phyloP scores from a whole-genome alignment of 1,284 basidiomycete species.

The Cryptococcus sp. region DNA sequence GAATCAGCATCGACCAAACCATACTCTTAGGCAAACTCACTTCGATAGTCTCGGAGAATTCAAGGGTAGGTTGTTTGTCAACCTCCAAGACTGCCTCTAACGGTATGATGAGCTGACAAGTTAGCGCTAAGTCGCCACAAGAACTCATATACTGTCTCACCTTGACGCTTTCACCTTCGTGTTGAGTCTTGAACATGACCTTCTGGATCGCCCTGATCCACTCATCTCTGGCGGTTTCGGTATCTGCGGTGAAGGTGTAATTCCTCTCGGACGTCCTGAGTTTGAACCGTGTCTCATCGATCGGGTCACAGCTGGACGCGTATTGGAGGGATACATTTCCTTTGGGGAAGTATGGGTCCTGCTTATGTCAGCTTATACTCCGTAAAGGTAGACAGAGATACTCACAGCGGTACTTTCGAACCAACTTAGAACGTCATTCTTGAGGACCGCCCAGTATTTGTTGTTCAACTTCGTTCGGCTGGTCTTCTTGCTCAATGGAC shows the following conservation, averaged over 20 bases:
- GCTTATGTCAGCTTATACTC: constrained; percentile 1
- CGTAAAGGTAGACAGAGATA: constrained; percentile 5
- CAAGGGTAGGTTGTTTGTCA: constrained; percentile 78
- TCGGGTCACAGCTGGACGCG: constrained; percentile 76
- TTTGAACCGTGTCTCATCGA: constrained; percentile 67
- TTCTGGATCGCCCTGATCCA: constrained; percentile 92
- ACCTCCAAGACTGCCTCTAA: constrained; percentile 84
- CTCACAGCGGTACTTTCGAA: constrained; percentile 83
- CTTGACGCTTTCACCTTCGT: constrained; percentile 91
- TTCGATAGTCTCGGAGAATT: constrained; percentile 91
- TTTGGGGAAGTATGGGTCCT: constrained; percentile 95
- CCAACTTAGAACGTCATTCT: constrained; percentile 91
- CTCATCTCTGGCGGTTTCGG: constrained; percentile 72
- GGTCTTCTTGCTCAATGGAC: constrained; percentile 75
- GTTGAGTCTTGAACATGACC: constrained; percentile 86
- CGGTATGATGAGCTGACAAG: constrained; percentile 78
- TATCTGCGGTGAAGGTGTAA: constrained; percentile 69
- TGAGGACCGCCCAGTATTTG: constrained; percentile 89
- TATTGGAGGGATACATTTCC: constrained; percentile 92
- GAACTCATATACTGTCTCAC: constrained; percentile 41
- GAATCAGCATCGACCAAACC: background rate
- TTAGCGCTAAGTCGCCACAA: constrained; percentile 2
- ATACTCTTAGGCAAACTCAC: constrained; percentile 19
- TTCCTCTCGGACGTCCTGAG: constrained; percentile 73
- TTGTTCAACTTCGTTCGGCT: constrained; percentile 81